Evolutionary conservation across 176 grass and related monocot species (phyloP).

Genomic region (Aegilops umbellulata): DNA sequence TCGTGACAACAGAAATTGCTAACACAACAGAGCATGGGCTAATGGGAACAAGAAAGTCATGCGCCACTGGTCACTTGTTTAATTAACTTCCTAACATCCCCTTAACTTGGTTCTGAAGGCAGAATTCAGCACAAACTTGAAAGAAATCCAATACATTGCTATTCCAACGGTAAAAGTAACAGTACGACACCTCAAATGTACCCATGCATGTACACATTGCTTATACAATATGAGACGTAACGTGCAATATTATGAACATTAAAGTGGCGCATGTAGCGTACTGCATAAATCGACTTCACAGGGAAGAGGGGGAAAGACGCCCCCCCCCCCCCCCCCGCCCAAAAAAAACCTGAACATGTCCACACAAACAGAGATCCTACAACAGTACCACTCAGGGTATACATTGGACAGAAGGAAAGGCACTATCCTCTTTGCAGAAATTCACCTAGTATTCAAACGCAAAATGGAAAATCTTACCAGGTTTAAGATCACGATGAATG

Average conservation of each 20-base stretch:
- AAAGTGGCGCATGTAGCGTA: neutral
- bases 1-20: neutral
- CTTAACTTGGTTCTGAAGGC: neutral
- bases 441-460: neutral
- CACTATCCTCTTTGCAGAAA: conserved; percentile 10
- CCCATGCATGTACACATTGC: conserved; percentile 6
- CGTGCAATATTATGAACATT: conserved; percentile 5
- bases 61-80: neutral
- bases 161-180: neutral
- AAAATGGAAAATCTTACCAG: conserved; percentile 53
- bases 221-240: conserved; percentile 13
- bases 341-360: neutral
- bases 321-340: no score
- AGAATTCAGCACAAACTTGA: conserved; percentile 2
- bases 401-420: neutral
- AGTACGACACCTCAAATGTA: neutral
- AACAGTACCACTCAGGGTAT: neutral
- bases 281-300: neutral
- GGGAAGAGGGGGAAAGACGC: neutral
- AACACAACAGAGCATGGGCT: neutral
- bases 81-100: conserved; percentile 11
- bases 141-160: neutral
- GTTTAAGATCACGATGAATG: conserved; percentile 98
- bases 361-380: neutral
- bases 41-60: neutral